Evolutionary conservation across 306 rosid species (phyloP).

Genomic region (Rosa multiflora): DNA sequence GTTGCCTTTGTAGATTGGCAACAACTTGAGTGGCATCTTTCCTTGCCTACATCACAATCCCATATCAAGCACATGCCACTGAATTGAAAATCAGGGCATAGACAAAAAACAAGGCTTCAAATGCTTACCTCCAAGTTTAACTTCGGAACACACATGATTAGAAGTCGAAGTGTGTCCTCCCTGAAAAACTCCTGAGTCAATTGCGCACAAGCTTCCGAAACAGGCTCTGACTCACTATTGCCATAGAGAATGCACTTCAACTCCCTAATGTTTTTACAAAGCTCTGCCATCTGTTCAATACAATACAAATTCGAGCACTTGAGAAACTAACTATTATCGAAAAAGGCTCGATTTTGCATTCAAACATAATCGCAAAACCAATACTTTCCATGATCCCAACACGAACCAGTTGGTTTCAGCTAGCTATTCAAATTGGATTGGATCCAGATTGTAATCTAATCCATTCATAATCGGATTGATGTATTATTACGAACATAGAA

Average conservation of each 20-base stretch:
- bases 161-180: constrained; percentile 72
- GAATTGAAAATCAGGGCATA: not conserved
- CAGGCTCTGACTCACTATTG: constrained; percentile 93
- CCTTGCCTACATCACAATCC: constrained; percentile 60
- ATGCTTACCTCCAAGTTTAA: constrained; percentile 87
- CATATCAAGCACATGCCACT: not conserved
- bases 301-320: not conserved
- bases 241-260: constrained; percentile 86
- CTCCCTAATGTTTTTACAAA: constrained; percentile 79
- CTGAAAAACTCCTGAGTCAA: constrained; percentile 88
- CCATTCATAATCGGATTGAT: not conserved
- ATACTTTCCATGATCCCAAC: not conserved
- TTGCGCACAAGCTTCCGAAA: constrained; percentile 88
- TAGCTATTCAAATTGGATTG: not conserved
- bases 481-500: not conserved
- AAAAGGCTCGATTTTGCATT: not conserved
- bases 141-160: constrained; percentile 75
- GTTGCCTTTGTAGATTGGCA: constrained; percentile 97
- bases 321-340: not conserved
- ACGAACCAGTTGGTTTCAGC: not conserved
- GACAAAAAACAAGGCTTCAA: not conserved
- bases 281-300: constrained; percentile 62
- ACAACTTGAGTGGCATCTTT: constrained; percentile 98
- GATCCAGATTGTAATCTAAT: constrained; percentile 1
- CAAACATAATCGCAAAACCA: not conserved